Conservation (phyloP, 2,329 filamentous ascomycete species). For the Massarina eburnea region DNA sequence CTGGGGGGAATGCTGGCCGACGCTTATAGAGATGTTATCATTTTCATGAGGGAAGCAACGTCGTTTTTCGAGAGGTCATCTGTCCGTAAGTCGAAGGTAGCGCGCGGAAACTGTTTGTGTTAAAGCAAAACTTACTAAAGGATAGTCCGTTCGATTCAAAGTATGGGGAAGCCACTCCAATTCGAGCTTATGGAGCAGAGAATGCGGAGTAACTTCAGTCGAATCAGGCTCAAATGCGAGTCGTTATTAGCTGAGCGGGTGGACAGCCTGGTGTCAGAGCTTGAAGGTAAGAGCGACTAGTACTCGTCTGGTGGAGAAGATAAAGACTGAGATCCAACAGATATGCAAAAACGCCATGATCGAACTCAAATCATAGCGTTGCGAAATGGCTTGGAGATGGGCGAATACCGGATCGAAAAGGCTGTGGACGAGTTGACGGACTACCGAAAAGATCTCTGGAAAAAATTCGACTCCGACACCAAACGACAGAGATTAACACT, state of each 20-base stretch:
- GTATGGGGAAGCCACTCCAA: not conserved
- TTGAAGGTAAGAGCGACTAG: conserved; percentile 1
- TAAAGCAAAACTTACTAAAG: not conserved
- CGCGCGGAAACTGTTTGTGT: no score
- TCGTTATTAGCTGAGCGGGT: conserved; percentile 4
- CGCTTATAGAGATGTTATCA: conserved; percentile 9
- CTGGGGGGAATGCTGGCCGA: conserved; percentile 5
- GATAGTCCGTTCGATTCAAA: not conserved
- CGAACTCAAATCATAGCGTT: not conserved
- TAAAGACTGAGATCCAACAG: no score
- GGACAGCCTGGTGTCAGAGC: not conserved
- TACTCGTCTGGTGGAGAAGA: not conserved
- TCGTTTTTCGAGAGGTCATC: conserved; percentile 5
- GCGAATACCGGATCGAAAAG: not conserved
- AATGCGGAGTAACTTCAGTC: conserved; percentile 1
- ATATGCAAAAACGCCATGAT: not conserved
- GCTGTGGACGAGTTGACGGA: not conserved
- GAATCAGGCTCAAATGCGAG: conserved; percentile 4
- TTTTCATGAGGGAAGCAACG: conserved; percentile 8
- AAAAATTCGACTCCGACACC: conserved; percentile 5
- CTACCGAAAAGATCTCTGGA: conserved; percentile 1
- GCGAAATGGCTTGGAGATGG: not conserved
- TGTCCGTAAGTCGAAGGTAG: conserved; percentile 2
- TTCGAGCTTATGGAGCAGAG: conserved; percentile 1
- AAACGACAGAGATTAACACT: conserved; percentile 1